Evolutionary conservation across 768 basidiomycete species (phyloP), one percentile per base, ranked within the genome.

Genomic region (Macrolepiota fuliginosa): DNA sequence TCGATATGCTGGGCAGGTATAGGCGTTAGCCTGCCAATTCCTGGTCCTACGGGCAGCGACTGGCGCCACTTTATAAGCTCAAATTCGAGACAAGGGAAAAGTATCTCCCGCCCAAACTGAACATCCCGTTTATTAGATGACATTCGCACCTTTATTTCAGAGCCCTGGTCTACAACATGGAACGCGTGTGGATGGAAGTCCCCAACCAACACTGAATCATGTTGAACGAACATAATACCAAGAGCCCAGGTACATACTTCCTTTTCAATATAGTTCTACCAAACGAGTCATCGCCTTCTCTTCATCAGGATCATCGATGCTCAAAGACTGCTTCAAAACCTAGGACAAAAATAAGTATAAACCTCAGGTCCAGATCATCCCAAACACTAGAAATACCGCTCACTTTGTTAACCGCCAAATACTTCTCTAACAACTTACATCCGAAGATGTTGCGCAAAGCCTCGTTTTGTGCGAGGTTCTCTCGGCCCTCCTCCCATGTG

Each of bases 401-500:
- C 47, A 55, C 60, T 53, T 55, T 61, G 36, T 85, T 86, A 22
- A 83, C 77, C 0, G 66, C 40, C 32, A 87, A 61, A 66, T 82
- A 88, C 53, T 68, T 74, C 1, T 76, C 70, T 27, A 83, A 73
- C 29, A 83, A 69, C 35, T 82, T 75, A 22, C 60, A 57, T 0
- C 85, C 85, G n/a, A 89, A 73, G 3, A 79, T 32, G 0, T 65
- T 65, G 40, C 58, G 70, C 46, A 89, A 45, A 1, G 69, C 70
- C 32, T 71, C 56, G 63, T 81, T 81, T 11, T 66, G 63, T 3
- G 49, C 54, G 45, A 88, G 69, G 42, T 68, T 65, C 24, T 64
- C 62, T 56, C 85, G 75, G 12, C 85, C 83, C 54, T 83, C 79
- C 37, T 72, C 77, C 66, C 81, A 75, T 22, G 68, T 79, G 68